Conservation (phyloP, 352 stramenopile species). For the Globisporangium radiosum region DNA sequence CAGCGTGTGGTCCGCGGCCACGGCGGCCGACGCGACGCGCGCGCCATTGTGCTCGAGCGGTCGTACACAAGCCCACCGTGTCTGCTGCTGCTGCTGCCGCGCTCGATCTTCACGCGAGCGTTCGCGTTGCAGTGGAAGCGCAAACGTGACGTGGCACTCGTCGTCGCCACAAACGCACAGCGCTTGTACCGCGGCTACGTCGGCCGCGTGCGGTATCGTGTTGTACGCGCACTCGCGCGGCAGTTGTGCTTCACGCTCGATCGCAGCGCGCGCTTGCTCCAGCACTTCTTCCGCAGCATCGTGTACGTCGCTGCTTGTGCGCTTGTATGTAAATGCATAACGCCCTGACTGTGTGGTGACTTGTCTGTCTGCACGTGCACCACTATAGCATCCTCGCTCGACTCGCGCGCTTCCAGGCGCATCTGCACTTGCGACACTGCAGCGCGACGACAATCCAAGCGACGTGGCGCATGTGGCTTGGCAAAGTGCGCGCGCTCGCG, state of each 20-base stretch:
- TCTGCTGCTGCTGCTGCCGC: slow-evolving; percentile 38
- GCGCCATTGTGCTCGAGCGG: slow-evolving; percentile 27
- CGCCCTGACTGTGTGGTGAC: background rate
- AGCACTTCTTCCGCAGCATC: slow-evolving; percentile 76
- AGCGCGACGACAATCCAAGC: slow-evolving; percentile 56
- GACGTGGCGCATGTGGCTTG: slow-evolving; percentile 74
- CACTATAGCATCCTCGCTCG: slow-evolving; percentile 31
- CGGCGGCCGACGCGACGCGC: slow-evolving; percentile 25
- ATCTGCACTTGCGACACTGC: slow-evolving; percentile 27
- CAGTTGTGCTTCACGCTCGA: slow-evolving; percentile 39
- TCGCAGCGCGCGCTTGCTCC: slow-evolving; percentile 30
- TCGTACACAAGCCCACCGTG: slow-evolving; percentile 32
- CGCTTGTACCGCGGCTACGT: slow-evolving; percentile 41
- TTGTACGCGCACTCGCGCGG: slow-evolving; percentile 16
- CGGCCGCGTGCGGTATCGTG: slow-evolving; percentile 26
- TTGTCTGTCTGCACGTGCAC: background rate
- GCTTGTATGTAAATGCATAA: background rate
- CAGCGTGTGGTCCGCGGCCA: slow-evolving; percentile 53
- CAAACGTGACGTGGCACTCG: slow-evolving; percentile 40
- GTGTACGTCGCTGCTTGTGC: slow-evolving; percentile 31
- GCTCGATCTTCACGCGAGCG: slow-evolving; percentile 49
- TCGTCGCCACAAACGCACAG: slow-evolving; percentile 35
- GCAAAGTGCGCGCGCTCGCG: slow-evolving; percentile 42
- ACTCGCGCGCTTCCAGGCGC: slow-evolving; percentile 31
- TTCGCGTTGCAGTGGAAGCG: slow-evolving; percentile 52